Evolutionary conservation across 805 yeast species (phyloP), one percentile per base, ranked within the genome.

Genomic region (Candida verbasci): DNA sequence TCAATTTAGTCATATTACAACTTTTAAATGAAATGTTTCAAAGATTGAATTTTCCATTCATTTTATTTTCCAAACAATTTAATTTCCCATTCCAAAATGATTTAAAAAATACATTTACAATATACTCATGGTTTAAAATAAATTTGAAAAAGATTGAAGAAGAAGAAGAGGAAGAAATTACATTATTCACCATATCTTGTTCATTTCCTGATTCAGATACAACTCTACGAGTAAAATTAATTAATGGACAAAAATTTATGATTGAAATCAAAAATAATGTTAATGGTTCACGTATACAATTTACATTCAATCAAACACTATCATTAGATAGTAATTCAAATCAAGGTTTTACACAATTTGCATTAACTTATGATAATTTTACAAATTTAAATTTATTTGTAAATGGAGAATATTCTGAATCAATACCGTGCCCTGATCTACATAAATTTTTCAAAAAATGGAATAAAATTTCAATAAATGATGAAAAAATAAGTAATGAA

Each of bases 371-470:
- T 42, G 72, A 68, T 40, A 43, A 41, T 9, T 56, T 52, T 42
- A 48, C 53, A 18, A 65, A 64, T 40, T 53, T 74, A 20, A 72
- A 67, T 41, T 49, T 76, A 6, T 74, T 50, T 46, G 52, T 77
- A 10, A 69, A 77, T 44, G 80, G 80, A 0, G 72, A 73, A 25
- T 69, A 68, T 37, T 57, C 64, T 24, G 71, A 68, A 39, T 60
- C 64, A 11, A 62, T 65, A 12, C 70, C 71, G 2, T 58, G 66
- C 35, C 60, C 68, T 1, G 54, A 57, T 5, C 39, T 58, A 3
- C 45, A 50, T 26, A 60, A 59, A 29, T 45, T 48, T 17, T 38
- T 58, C 4, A 44, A 48, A 10, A 37, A 45, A 5, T 68, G 68
- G 69, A 55, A 62, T 43, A 65, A 65, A 38, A 32, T 65, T 1